Percentiles rank a stretch among this genome's conserved stretches.
phyloP scores from a whole-genome alignment of 2,329 filamentous ascomycete species.

The Bimuria novae-zelandiae region DNA sequence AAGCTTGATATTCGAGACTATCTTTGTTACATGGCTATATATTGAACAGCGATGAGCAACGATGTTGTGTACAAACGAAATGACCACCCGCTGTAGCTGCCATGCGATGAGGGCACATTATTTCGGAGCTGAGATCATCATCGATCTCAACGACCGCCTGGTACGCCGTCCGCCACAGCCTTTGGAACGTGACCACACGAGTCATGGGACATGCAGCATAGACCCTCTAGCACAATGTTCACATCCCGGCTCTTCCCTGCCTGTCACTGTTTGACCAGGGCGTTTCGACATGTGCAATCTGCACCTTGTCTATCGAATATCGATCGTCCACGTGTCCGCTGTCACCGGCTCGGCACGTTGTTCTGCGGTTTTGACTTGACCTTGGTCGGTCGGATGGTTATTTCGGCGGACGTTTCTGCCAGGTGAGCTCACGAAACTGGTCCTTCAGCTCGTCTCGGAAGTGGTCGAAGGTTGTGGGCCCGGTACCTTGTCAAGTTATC shows the following conservation, averaged over 20 bases:
- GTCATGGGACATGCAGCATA: neutral
- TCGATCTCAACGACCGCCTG: too few relatives aligned
- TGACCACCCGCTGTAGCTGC: too few relatives aligned
- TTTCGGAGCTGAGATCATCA: too few relatives aligned
- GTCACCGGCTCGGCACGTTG: neutral
- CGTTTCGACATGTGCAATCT: neutral
- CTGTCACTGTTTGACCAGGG: neutral
- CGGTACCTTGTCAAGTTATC: conserved; percentile 27
- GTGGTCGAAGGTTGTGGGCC: conserved; percentile 52
- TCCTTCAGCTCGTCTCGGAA: conserved; percentile 60
- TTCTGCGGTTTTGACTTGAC: neutral
- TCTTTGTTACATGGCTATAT: too few relatives aligned
- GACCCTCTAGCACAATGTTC: neutral
- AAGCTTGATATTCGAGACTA: too few relatives aligned
- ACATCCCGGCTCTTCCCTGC: neutral
- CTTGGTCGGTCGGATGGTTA: conserved; percentile 10
- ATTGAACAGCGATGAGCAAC: too few relatives aligned
- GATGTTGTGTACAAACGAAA: too few relatives aligned
- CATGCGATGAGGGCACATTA: too few relatives aligned
- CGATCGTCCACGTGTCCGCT: neutral
- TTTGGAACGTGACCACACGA: neutral
- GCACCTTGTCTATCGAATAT: neutral
- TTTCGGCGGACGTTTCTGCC: conserved; percentile 40
- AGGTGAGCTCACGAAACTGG: conserved; percentile 49
- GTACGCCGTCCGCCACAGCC: too few relatives aligned